Evolutionary conservation across 176 grass and related monocot genomes (phyloP).

Genomic region (Alloteropsis semialata): DNA sequence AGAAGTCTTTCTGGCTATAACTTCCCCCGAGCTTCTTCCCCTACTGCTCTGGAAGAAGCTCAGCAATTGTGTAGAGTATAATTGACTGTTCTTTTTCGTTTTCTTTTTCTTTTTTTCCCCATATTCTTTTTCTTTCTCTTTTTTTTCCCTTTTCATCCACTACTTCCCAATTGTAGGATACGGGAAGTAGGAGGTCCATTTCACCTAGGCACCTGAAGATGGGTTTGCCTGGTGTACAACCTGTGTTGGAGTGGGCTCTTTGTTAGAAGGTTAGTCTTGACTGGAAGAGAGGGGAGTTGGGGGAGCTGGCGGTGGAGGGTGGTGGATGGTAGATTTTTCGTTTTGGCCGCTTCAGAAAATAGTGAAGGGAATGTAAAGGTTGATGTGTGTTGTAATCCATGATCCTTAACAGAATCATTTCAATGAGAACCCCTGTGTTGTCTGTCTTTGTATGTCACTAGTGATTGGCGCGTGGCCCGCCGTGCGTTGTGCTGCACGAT

Average conservation of each 20-base stretch:
- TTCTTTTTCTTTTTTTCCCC: constrained; percentile 23
- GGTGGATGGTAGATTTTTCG: constrained; percentile 28
- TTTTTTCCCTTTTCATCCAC: constrained; percentile 24
- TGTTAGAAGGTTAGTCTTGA: constrained; percentile 61
- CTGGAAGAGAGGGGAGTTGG: constrained; percentile 5
- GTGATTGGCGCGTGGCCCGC: neutral
- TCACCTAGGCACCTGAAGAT: constrained; percentile 75
- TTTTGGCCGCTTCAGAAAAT: constrained; percentile 29
- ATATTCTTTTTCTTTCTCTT: constrained; percentile 35
- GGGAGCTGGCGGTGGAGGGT: constrained; percentile 14
- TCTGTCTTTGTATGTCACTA: neutral
- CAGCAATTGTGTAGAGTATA: constrained; percentile 60
- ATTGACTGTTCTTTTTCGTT: constrained; percentile 41
- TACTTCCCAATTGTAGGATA: constrained; percentile 70
- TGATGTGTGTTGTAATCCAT: constrained; percentile 47
- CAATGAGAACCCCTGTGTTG: constrained; percentile 26
- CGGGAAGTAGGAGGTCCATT: constrained; percentile 60
- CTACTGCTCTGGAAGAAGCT: constrained; percentile 11
- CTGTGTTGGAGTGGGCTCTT: constrained; percentile 38
- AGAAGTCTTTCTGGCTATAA: constrained; percentile 82
- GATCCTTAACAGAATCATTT: constrained; percentile 31
- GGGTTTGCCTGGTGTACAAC: constrained; percentile 57
- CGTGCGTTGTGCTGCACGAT: neutral
- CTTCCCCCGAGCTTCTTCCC: constrained; percentile 52
- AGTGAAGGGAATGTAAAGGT: constrained; percentile 47